Conservation (phyloP, 805 yeast genomes). For the Blastobotrys attinorum region DNA sequence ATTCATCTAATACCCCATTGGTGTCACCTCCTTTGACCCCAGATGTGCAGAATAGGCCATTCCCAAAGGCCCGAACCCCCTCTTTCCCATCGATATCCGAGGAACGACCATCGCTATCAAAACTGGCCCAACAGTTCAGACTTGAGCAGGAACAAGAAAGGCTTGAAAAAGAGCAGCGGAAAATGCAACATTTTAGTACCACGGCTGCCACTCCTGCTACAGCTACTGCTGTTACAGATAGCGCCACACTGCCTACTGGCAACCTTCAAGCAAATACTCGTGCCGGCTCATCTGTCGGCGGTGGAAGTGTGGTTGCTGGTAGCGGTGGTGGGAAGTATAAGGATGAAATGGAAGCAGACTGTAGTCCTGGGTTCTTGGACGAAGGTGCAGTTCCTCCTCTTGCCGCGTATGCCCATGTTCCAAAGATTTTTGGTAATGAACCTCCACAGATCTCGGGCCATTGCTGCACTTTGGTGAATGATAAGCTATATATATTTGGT, state of each 20-base stretch:
- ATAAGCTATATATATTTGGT: slow-evolving; percentile 18
- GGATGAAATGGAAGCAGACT: neutral
- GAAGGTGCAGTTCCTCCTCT: slow-evolving; percentile 13
- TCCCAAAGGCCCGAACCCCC: neutral
- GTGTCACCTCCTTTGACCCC: slow-evolving; percentile 3
- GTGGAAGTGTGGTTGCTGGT: neutral
- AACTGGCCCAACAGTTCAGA: too few relatives aligned
- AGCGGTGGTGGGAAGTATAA: too few relatives aligned
- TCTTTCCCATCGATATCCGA: neutral
- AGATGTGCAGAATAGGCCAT: neutral
- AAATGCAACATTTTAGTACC: neutral
- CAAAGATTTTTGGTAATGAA: slow-evolving; percentile 17
- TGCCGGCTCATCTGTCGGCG: neutral
- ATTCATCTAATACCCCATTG: neutral
- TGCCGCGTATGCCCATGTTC: slow-evolving; percentile 16
- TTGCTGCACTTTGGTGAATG: slow-evolving; percentile 11
- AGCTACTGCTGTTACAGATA: neutral
- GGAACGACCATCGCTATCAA: neutral
- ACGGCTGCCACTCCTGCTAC: neutral
- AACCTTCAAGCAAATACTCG: neutral
- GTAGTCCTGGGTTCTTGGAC: neutral
- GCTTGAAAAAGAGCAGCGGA: too few relatives aligned
- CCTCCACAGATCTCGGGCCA: slow-evolving; percentile 19
- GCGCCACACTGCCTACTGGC: neutral
- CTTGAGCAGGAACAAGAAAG: too few relatives aligned